Conservation (phyloP, 1,284 basidiomycete genomes). For the Ustilago esculenta region DNA sequence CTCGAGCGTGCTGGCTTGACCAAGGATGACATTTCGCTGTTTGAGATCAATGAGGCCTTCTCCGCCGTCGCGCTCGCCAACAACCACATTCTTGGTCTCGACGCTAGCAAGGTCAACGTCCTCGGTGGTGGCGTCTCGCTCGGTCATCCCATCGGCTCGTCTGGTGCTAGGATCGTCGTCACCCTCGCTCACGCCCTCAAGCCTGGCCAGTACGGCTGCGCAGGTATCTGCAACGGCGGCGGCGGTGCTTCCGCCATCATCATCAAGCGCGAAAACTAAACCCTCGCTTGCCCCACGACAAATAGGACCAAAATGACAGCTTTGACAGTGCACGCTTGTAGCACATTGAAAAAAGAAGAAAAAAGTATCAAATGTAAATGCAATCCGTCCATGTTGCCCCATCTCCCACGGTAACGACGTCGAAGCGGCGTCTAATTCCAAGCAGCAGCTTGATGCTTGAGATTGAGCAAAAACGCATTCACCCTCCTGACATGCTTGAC, state of each 20-base stretch:
- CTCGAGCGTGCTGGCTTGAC: conserved; percentile 86
- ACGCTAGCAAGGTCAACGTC: conserved; percentile 88
- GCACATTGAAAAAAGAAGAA: no score
- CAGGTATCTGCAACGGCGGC: conserved; percentile 87
- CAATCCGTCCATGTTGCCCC: no score
- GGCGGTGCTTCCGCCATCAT: conserved; percentile 61
- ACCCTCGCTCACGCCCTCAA: conserved; percentile 91
- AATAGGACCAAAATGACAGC: no score
- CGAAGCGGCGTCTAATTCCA: conserved; percentile 28
- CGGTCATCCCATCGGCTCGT: conserved; percentile 83
- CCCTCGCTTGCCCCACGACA: neutral
- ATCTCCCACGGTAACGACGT: no score
- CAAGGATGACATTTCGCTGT: conserved; percentile 85
- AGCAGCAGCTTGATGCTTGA: conserved; percentile 18
- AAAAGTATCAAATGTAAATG: no score
- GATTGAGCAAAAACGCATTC: conserved; percentile 26
- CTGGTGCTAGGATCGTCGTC: conserved; percentile 92
- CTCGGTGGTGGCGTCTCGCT: conserved; percentile 74
- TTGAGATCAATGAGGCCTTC: conserved; percentile 86
- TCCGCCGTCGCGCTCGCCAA: conserved; percentile 67
- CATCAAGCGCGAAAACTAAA: conserved; percentile 52
- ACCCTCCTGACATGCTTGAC: conserved; percentile 26
- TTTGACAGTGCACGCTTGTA: neutral
- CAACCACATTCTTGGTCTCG: conserved; percentile 68
- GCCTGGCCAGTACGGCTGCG: conserved; percentile 94